Percentiles rank a stretch among this genome's conserved stretches.
These are phyloP conservation scores for Aspergillus brasiliensis DNA, from an alignment of 2,329 filamentous ascomycete species.

Conservation along the genomic window DNA sequence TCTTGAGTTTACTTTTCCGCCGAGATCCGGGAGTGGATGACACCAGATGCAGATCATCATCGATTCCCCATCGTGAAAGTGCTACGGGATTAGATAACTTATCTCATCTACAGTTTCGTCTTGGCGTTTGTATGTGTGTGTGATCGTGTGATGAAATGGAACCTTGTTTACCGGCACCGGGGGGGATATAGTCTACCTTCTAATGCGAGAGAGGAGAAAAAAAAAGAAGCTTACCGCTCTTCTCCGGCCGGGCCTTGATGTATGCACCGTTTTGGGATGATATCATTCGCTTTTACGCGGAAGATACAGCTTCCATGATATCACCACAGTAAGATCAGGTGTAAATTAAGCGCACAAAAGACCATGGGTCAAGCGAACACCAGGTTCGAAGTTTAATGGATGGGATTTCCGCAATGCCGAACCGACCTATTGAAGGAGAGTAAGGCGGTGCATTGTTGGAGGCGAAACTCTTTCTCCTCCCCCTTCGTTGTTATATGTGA, in stretches of 20 bases:
- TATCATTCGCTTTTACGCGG: slow-evolving; percentile 1
- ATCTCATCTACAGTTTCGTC: neutral
- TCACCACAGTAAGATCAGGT: slow-evolving; percentile 14
- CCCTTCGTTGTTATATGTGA: neutral
- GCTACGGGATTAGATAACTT: neutral
- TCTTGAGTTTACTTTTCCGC: neutral
- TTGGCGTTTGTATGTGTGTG: neutral
- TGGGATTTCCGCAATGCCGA: slow-evolving; percentile 7
- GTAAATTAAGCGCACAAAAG: neutral
- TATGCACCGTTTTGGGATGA: neutral
- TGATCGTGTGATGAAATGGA: too few species aligned
- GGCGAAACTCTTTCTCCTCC: slow-evolving; percentile 4
- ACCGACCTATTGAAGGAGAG: neutral
- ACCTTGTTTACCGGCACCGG: too few species aligned
- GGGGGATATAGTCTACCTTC: too few species aligned
- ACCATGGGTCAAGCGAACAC: neutral
- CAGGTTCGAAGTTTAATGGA: neutral
- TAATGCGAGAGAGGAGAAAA: too few species aligned
- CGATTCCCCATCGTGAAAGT: neutral
- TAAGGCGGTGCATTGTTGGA: slow-evolving; percentile 2
- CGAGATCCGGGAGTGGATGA: neutral
- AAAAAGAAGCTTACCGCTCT: neutral
- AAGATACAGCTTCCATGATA: slow-evolving; percentile 16
- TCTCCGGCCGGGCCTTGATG: neutral
- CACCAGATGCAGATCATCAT: neutral